Percentiles rank a stretch among this genome's conserved stretches.
These are phyloP conservation scores for Citrullus mucosospermus DNA, from an alignment of 306 rosid species.

Conservation along the genomic window DNA sequence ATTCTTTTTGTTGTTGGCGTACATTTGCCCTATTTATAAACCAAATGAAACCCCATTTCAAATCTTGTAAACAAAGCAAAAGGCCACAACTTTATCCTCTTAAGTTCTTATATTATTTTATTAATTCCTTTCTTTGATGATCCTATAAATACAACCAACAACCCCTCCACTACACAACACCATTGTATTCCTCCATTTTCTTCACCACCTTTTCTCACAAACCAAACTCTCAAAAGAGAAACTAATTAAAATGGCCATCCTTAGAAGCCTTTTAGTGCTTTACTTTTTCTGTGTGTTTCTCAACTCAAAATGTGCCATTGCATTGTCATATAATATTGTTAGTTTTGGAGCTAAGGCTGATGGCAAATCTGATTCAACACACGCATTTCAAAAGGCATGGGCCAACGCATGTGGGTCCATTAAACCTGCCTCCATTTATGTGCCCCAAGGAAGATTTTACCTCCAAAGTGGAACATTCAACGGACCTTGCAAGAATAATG, in stretches of 20 bases:
- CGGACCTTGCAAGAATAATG: conserved; percentile 41
- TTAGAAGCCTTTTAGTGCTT: background rate
- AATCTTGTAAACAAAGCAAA: background rate
- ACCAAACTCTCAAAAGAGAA: background rate
- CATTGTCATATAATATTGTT: conserved; percentile 22
- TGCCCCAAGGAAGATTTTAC: conserved; percentile 50
- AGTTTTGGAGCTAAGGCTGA: conserved; percentile 20
- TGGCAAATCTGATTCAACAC: conserved; percentile 24
- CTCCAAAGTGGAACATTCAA: conserved; percentile 17
- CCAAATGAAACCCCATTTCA: background rate
- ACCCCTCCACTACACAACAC: background rate
- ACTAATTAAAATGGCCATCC: background rate
- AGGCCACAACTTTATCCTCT: background rate
- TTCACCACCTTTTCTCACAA: too few species aligned
- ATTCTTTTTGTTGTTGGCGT: background rate
- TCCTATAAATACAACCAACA: background rate
- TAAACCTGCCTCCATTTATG: conserved; percentile 20
- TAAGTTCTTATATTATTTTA: too few species aligned
- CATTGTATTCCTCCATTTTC: background rate
- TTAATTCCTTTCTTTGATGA: too few species aligned
- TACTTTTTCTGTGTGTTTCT: background rate
- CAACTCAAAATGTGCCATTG: too few species aligned
- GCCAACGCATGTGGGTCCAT: conserved; percentile 24
- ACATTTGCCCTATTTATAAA: background rate
- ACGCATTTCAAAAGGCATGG: conserved; percentile 37